phyloP scores from a whole-genome alignment of 495 filamentous ascomycete genomes.

The Penicillium steckii region DNA sequence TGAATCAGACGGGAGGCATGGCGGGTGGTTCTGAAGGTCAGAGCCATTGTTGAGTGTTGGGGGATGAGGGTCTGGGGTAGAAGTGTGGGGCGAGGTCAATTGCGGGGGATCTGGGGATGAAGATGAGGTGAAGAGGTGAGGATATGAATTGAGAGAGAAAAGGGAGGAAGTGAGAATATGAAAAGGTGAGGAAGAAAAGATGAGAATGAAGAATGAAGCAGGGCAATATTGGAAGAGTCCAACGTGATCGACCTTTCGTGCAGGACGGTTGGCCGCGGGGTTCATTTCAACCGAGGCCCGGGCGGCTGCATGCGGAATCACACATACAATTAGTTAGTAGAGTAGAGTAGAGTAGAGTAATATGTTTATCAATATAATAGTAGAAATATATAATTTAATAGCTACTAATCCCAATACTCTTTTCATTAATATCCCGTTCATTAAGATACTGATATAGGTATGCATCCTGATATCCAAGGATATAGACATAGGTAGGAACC shows the following conservation, averaged over 20 bases:
- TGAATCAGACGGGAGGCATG: constrained; percentile 39
- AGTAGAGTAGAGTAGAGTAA: too few species aligned
- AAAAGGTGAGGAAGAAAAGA: constrained; percentile 6
- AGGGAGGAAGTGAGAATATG: constrained; percentile 2
- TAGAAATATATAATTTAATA: too few species aligned
- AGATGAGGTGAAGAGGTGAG: constrained; percentile 9
- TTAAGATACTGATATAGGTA: too few species aligned
- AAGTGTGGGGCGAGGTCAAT: constrained; percentile 19
- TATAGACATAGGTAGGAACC: too few species aligned
- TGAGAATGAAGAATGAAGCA: constrained; percentile 7
- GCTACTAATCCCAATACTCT: too few species aligned
- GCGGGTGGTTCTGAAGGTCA: constrained; percentile 39
- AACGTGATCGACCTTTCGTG: constrained; percentile 19
- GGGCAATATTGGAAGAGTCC: not conserved
- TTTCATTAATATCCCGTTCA: too few species aligned
- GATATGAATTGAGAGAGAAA: not conserved
- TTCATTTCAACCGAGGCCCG: constrained; percentile 29
- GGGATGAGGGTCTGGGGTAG: constrained; percentile 20
- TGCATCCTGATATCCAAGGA: too few species aligned
- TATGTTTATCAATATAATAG: too few species aligned
- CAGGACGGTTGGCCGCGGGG: constrained; percentile 39
- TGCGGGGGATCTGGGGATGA: constrained; percentile 15
- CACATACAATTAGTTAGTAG: too few species aligned
- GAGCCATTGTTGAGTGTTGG: constrained; percentile 24
- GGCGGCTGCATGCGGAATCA: constrained; percentile 25